phyloP scores from a whole-genome alignment of 805 yeast genomes.

The Dipodascopsis uninucleata region DNA sequence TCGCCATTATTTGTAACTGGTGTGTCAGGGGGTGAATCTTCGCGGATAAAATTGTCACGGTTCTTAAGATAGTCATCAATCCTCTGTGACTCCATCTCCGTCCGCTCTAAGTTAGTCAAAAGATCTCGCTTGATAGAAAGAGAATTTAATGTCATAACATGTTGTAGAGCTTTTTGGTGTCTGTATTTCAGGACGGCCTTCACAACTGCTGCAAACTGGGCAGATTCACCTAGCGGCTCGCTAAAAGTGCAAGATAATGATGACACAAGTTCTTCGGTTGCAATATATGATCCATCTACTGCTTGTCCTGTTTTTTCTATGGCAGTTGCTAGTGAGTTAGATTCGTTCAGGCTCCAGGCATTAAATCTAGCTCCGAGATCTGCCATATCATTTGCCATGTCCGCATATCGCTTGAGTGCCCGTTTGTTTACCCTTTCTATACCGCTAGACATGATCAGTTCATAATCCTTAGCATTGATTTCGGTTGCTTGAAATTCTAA shows the following conservation, averaged over 20 bases:
- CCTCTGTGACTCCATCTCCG: constrained; percentile 46
- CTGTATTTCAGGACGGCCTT: constrained; percentile 60
- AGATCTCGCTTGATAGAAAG: constrained; percentile 37
- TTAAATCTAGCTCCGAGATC: constrained; percentile 73
- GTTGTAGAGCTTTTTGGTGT: constrained; percentile 53
- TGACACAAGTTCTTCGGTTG: constrained; percentile 51
- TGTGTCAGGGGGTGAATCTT: constrained; percentile 5
- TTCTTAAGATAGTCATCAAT: constrained; percentile 34
- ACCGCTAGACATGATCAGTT: constrained; percentile 43
- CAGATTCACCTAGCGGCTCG: constrained; percentile 70
- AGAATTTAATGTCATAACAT: constrained; percentile 43
- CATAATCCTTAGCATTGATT: constrained; percentile 45
- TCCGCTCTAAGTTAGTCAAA: constrained; percentile 40
- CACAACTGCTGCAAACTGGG: constrained; percentile 57
- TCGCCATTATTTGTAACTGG: constrained; percentile 3
- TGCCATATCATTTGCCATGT: constrained; percentile 60
- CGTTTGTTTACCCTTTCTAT: constrained; percentile 58
- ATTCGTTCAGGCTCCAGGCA: constrained; percentile 53
- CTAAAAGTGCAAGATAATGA: constrained; percentile 57
- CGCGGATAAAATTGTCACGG: constrained; percentile 11
- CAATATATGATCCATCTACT: constrained; percentile 58
- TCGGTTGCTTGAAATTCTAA: constrained; percentile 44
- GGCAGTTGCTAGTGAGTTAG: constrained; percentile 44
- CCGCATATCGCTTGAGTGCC: constrained; percentile 52
- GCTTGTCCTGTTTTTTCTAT: constrained; percentile 84